Base-by-base conservation (phyloP, 2,329 filamentous ascomycete genomes). In the Penicillium sp. region DNA sequence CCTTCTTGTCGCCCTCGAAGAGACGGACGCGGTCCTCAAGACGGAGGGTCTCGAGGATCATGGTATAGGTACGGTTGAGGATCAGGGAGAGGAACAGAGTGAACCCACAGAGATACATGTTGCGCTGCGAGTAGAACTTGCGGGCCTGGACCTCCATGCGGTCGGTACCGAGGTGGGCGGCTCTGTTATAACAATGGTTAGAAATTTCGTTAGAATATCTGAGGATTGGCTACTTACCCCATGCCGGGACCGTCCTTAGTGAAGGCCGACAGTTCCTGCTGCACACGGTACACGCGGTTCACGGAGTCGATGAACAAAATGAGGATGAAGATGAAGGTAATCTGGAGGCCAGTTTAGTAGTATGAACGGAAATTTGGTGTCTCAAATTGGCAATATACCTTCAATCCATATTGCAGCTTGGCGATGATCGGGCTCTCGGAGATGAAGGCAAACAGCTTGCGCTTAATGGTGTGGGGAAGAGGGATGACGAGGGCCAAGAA, bases 41-140 rank as follows among this genome's bases (percentile, higher is more conserved):
- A 60, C 90, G 85, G 70, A 97, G 89, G 49, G 89, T 86, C 67
- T 97, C 92, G 63, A 96, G 84, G 70, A 97, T 96, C 90, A 97
- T 93, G 70, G 88, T 89, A 81, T 97, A 99, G 71, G 94, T 99
- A 72, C 94, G 93, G 86, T 99, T 97, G 73, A 79, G 90, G 77
- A 99, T 99, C 62, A 99, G 83, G 51, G 93, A 97, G 59, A 99
- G 88, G 86, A 99, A 97, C 61, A 99, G 88, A 6, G 94, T 99
- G 82, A 99, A 99, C 67, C 94, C 94, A 77, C 94, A 97, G 59
- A 99, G 91, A 80, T 99, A 99, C 94, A 99, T 99, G 86, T 99
- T 99, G 77, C 94, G 92, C 81, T 99, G 93, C 59, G 92, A 96
- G 84, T 99, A 99, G 83, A 99, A 99, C 80, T 99, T 99, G 83